Base-by-base conservation (phyloP, 148 eudicot genomes). In the Diospyros lotus region DNA sequence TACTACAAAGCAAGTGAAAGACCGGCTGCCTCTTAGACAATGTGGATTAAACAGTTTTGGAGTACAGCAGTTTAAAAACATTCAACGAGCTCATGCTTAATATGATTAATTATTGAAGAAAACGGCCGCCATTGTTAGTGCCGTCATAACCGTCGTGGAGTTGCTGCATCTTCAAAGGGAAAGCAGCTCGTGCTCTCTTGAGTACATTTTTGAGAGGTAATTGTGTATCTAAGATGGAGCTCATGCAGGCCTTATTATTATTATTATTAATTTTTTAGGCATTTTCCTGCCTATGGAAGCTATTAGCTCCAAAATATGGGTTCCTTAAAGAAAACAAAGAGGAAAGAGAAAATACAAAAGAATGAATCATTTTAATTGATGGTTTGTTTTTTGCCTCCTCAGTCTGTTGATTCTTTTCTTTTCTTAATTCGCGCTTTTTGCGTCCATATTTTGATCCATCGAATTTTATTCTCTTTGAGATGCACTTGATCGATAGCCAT, bases 1-100 rank as follows among this genome's bases (percentile, higher is more conserved):
- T 86, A 84, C 61, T 89, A 91, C 82, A 89, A 82, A 78, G 97
- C 82, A 55, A 91, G 83, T 70, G 88, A 89, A 78, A 76, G 71
- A 56, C 43, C 77, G 12, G 73, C 17, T 40, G 76, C 82, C 71
- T 77, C 72, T 1, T 82, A 76, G 11, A 11, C 43, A 61, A 44
- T 41, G 71, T 48, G 55, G 71, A 28, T 68, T 3, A 9, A 68
- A 17, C 56, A 39, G 13, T 41, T 8, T 43, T 42, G 9, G 28
- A 18, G 56, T 18, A 68, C 15, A 50, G 13, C 7, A 46, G 66
- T 60, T 45, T 7, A 18, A 28, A 28, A 74, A 58, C 14, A 39
- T 40, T 53, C 41, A 74, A 45, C 41, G 13, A 10, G 43, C 48
- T 40, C 60, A 40, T 55, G 54, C 44, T 41, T 10, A 42, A n/a